Evolutionary conservation across 192 early-diverging fungal genomes (phyloP), one percentile per base, ranked within the genome.

Genomic region (Podochytrium sp.): DNA sequence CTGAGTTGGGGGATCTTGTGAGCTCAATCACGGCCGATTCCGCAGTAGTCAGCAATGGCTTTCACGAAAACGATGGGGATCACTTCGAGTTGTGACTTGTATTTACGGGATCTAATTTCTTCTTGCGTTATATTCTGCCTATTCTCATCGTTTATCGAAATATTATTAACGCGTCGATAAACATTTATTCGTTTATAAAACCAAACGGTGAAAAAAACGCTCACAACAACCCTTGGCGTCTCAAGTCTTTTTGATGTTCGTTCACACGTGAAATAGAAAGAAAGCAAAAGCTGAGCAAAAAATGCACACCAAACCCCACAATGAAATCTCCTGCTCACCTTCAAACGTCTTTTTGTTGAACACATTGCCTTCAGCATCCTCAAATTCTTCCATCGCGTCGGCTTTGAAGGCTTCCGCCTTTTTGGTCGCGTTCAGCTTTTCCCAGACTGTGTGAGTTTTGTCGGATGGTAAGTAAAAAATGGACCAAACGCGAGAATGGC

Each of bases 341-440:
- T 86, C 85, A 67, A 80, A 86, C 20, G 82, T 84, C 62, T 84
- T 86, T 43, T 82, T 84, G 74, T 94, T 65, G 86, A 92, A 81
- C 85, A 89, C 83, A 83, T 91, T 66, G 84, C 95, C 66, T 84
- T 95, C 76, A 75, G 85, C 79, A 88, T 95, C 79, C 84, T 93
- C 60, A 75, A 84, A 74, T 75, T 99, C 97, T 77, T 99, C 97
- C 79, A 96, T 89, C 6, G 85, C 84, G 66, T 98, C 97, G 4
- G 85, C 79, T 75, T 92, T 92, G 52, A 85, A 84, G 0, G 86
- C 81, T 53, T 89, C 91, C 0, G 80, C 76, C 71, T 92, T 92
- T 59, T 83, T 75, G 16, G 86, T 76, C 12, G 78, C 79, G 78
- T 96, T 95, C 10, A 98, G 82, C 70, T 90, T 91, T 62, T 95